Evolutionary conservation across 768 basidiomycete species (phyloP).

Genomic region (Hemileccinum impolitum): DNA sequence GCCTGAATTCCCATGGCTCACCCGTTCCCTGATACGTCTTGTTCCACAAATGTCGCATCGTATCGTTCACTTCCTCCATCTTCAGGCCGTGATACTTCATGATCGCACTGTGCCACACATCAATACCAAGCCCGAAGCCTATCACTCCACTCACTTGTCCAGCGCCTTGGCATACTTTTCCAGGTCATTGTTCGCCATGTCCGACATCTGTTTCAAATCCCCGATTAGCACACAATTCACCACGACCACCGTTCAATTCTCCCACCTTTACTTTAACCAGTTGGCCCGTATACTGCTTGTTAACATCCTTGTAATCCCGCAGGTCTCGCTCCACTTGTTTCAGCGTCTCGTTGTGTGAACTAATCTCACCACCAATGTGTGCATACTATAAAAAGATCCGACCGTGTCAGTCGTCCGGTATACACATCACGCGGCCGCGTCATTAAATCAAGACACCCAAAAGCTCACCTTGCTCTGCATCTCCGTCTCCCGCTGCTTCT

Average conservation of each 20-base stretch:
- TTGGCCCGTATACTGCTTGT: conserved; percentile 84
- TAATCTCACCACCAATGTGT: conserved; percentile 81
- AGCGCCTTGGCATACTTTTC: conserved; percentile 98
- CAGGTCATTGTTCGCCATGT: conserved; percentile 95
- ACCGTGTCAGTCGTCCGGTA: background rate
- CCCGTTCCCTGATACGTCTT: conserved; percentile 99
- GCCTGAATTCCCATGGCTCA: conserved; percentile 31
- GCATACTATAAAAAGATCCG: conserved; percentile 50
- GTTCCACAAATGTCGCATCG: conserved; percentile 96
- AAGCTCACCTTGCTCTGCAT: conserved; percentile 61
- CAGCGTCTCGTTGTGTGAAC: conserved; percentile 64
- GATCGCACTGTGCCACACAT: conserved; percentile 66
- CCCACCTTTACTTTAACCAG: conserved; percentile 90
- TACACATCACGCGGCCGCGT: background rate
- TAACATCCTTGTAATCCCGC: conserved; percentile 82
- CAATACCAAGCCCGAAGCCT: conserved; percentile 3
- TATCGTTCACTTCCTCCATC: conserved; percentile 99
- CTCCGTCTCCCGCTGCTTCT: conserved; percentile 69
- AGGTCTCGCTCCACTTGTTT: conserved; percentile 66
- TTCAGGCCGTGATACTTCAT: conserved; percentile 98
- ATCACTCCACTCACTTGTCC: conserved; percentile 67
- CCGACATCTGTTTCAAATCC: conserved; percentile 67
- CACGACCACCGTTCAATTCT: background rate
- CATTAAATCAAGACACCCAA: background rate
- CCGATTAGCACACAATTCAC: background rate